Evolutionary conservation across 2,329 filamentous ascomycete genomes (phyloP).

Genomic region (Cytospora chrysosperma): DNA sequence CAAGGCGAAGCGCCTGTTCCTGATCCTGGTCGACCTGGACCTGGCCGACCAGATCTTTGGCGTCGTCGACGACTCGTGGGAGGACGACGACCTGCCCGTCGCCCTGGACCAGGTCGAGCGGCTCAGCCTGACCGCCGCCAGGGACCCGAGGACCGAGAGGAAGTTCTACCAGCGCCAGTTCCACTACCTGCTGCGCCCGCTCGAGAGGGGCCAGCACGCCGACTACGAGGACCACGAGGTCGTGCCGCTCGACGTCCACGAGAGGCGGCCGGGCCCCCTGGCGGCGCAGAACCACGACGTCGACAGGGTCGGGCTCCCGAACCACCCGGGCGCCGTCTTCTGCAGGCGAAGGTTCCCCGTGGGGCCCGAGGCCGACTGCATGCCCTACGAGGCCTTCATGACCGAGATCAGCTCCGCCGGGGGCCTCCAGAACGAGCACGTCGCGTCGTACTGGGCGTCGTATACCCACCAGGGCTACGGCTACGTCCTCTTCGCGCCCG

Average conservation of each 20-base stretch:
- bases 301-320: conserved; percentile 64
- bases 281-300: conserved; percentile 39
- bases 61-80: conserved; percentile 73
- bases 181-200: conserved; percentile 63
- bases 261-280: conserved; percentile 52
- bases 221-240: conserved; percentile 67
- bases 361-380: conserved; percentile 43
- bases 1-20: conserved; percentile 67
- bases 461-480: conserved; percentile 64
- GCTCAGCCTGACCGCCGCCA: conserved; percentile 57
- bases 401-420: conserved; percentile 59
- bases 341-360: conserved; percentile 58
- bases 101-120: conserved; percentile 63
- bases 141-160: conserved; percentile 62
- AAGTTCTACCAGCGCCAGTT: conserved; percentile 72
- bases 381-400: conserved; percentile 55
- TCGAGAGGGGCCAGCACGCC: conserved; percentile 60
- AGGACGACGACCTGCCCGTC: conserved; percentile 72
- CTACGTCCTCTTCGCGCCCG: conserved; percentile 66
- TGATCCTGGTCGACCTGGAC: conserved; percentile 68
- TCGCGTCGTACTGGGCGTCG: conserved; percentile 69
- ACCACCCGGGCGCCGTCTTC: conserved; percentile 56
- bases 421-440: conserved; percentile 63
- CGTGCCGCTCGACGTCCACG: conserved; percentile 66
- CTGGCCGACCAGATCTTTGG: conserved; percentile 73